Evolutionary conservation across 2,329 filamentous ascomycete species (phyloP), one percentile per base, ranked within the genome.

Genomic region (Ceratocystis variospora): DNA sequence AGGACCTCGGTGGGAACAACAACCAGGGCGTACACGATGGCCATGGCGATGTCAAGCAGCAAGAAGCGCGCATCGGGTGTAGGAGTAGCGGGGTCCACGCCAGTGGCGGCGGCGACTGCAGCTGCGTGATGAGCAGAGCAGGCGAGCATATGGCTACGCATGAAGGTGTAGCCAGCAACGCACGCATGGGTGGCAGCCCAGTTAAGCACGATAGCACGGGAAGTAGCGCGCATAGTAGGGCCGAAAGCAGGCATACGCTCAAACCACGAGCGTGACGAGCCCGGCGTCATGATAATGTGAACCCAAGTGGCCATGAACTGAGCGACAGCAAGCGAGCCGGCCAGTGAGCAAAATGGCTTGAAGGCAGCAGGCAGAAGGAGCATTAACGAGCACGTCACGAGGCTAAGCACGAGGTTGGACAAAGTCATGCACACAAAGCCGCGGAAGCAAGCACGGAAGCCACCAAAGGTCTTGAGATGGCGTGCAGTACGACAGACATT

Each of bases 251-350:
- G 86, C 63, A 96, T 81, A 67, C 90, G 87, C 72, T 81, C 78
- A 76, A 82, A 88, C 79, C 87, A 90, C 70, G 77, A 77, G 73
- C 83, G 81, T 61, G 79, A 73, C 66, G 82, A 86, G 4, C 85
- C 84, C 64, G 84, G 79, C 1, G 89, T 86, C 73, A 96, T 91
- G 73, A 96, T 84, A 71, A 89, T 86, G 75, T 96, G 90, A 2
- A 91, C 89, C 90, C 91, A 96, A 64, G 84, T 82, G 70, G 92
- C 81, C 72, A 83, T 80, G 61, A 90, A 73, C 69, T 84, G 85
- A 44, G 84, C 80, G 17, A 86, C 76, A 12, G 80, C 73, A 22
- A 90, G 73, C 63, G 81, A 79, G 19, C 81, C 77, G 28, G 86
- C 53, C 66, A 83, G 78, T 66, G 78, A 77, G 64, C 64, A n/a